Evolutionary conservation across 2,329 filamentous ascomycete species (phyloP), one percentile per base, ranked within the genome.

Genomic region (Colletotrichum musicola): DNA sequence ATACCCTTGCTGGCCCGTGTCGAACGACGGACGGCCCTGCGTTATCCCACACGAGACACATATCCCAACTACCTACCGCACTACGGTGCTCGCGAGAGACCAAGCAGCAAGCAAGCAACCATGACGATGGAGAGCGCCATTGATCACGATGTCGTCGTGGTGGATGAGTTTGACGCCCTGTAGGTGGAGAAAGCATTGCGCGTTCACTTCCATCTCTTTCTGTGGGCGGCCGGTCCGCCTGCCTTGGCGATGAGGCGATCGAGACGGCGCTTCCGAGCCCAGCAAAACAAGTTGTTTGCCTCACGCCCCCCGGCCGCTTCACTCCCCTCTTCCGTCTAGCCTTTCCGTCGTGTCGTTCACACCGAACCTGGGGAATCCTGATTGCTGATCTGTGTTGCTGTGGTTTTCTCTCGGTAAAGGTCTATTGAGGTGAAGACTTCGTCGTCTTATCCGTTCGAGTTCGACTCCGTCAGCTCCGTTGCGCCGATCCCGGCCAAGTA

Each of bases 81-180:
- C 10, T 7, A 9, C 30, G 9, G 6, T 10, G 12, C 30, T 35
- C 30, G 46, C 44, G 44, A 46, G 16, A 16, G 22, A 25, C 22
- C 22, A 25, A 25, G 22, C 22, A 25, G 22, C 44, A 14, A 46
- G 44, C 44, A 16, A 46, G n/a, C 35, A 49, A 54, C 42, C 49
- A 42, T 58, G 51, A 71, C 71, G 51, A 77, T 75, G 72, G 77
- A 77, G 12, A 71, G 80, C 61, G 77, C 38, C n/a, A 27, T 69
- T 57, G 67, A 82, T 62, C 78, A 82, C 71, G 77, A 83, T 68
- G 74, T 86, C 67, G 78, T 86, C 47, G 71, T 80, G 30, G 82
- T 85, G 63, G 82, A 86, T 44, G 86, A 88, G 75, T 88, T 88
- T 72, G 86, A 87, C 74, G 85, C 85, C 51, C 77, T 88, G 86